A percentile compares a stretch with the other conserved stretches of the same genome.
Conservation (phyloP, 495 filamentous ascomycete genomes). For the Penicillium desertorum region DNA sequence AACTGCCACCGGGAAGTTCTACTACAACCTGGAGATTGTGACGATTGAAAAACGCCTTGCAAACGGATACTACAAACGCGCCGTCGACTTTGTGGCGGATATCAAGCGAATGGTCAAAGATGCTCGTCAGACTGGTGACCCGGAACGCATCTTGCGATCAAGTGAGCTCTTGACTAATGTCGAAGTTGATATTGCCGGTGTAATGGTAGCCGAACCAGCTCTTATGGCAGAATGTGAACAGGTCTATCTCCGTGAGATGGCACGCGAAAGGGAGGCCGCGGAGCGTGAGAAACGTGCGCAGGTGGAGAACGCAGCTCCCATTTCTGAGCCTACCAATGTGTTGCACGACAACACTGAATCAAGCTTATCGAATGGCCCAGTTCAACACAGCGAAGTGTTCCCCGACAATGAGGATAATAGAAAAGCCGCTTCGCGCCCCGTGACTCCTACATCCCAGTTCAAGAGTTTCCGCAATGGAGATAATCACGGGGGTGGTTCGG, state of each 20-base stretch:
- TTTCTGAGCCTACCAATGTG: conserved; percentile 36
- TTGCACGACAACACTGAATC: conserved; percentile 48
- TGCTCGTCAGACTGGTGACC: conserved; percentile 70
- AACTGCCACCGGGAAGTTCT: conserved; percentile 72
- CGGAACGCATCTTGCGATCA: conserved; percentile 74
- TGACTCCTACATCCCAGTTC: conserved; percentile 51
- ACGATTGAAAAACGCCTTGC: conserved; percentile 92
- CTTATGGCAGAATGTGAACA: conserved; percentile 68
- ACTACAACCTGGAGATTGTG: conserved; percentile 89
- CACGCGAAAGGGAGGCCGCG: conserved; percentile 62
- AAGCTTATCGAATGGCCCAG: conserved; percentile 52
- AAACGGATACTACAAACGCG: conserved; percentile 91
- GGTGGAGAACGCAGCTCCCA: conserved; percentile 25
- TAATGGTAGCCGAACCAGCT: conserved; percentile 62
- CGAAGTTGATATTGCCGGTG: conserved; percentile 78
- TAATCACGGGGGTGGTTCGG: conserved; percentile 46
- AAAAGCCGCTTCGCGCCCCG: conserved; percentile 42
- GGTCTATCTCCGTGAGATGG: conserved; percentile 71
- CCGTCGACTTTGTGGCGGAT: conserved; percentile 83
- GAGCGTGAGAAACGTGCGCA: conserved; percentile 47
- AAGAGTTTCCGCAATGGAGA: conserved; percentile 54
- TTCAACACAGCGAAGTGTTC: conserved; percentile 60
- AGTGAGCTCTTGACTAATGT: conserved; percentile 90
- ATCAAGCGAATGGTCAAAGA: conserved; percentile 81
- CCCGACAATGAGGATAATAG: conserved; percentile 33